These are phyloP conservation scores for Kazachstania psychrophila DNA, from an alignment of 805 yeast species.

Conservation along the genomic window DNA sequence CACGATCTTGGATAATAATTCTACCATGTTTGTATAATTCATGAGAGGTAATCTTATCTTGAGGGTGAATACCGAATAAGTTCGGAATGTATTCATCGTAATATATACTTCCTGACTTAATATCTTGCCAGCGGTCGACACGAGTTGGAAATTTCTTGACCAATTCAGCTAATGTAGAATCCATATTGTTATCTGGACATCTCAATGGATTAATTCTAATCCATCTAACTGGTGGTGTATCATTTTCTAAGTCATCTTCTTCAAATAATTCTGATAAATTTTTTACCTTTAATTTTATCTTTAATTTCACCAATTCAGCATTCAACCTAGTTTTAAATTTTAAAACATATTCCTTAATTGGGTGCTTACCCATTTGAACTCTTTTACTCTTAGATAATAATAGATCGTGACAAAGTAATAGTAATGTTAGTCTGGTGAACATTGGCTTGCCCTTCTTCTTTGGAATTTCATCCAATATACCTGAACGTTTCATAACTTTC, in stretches of 20 bases:
- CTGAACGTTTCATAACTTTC: slow-evolving; percentile 56
- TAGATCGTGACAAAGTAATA: slow-evolving; percentile 72
- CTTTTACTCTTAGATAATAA: slow-evolving; percentile 67
- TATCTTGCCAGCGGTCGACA: slow-evolving; percentile 38
- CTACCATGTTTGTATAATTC: slow-evolving; percentile 65
- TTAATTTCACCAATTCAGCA: slow-evolving; percentile 73
- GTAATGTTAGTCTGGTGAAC: slow-evolving; percentile 28
- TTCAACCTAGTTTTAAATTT: slow-evolving; percentile 70
- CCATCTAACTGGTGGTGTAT: slow-evolving; percentile 73
- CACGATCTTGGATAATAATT: slow-evolving; percentile 88
- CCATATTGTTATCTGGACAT: slow-evolving; percentile 25
- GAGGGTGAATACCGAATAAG: slow-evolving; percentile 75
- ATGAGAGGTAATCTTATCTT: slow-evolving; percentile 58
- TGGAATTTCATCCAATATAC: slow-evolving; percentile 42
- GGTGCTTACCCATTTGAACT: slow-evolving; percentile 82
- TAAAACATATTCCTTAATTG: slow-evolving; percentile 72
- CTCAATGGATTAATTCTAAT: slow-evolving; percentile 62
- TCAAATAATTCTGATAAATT: slow-evolving; percentile 44
- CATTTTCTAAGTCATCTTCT: slow-evolving; percentile 37
- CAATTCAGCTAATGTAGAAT: slow-evolving; percentile 20
- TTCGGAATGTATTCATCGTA: slow-evolving; percentile 66
- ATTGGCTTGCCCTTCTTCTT: slow-evolving; percentile 43
- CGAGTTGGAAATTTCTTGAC: slow-evolving; percentile 32
- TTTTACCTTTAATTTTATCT: slow-evolving; percentile 59
- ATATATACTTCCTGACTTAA: slow-evolving; percentile 51